Conservation (phyloP, 2,329 filamentous ascomycete species). For the Fusarium graminum region DNA sequence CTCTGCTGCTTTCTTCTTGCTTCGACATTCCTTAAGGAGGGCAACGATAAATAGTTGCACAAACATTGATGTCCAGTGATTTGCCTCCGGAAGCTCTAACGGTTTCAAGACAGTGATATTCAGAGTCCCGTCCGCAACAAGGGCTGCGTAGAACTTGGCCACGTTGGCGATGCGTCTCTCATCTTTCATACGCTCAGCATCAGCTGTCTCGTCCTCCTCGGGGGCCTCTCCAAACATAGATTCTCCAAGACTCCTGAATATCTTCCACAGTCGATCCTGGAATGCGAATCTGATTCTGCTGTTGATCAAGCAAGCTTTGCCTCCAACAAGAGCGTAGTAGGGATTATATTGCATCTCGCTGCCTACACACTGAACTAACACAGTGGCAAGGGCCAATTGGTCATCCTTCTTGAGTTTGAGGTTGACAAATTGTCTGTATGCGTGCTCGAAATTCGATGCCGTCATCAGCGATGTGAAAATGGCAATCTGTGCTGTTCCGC, state of each 20-base stretch:
- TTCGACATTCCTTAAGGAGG: constrained; percentile 73
- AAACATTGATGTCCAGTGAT: constrained; percentile 81
- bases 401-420: constrained; percentile 88
- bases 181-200: constrained; percentile 61
- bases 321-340: constrained; percentile 90
- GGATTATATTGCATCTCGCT: constrained; percentile 89
- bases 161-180: constrained; percentile 65
- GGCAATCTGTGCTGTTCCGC: constrained; percentile 86
- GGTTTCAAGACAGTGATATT: constrained; percentile 70
- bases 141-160: constrained; percentile 66
- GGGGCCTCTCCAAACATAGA: constrained; percentile 74
- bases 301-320: constrained; percentile 77
- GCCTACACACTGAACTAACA: constrained; percentile 88
- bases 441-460: constrained; percentile 85
- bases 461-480: constrained; percentile 95
- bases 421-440: constrained; percentile 81
- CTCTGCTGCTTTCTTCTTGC: constrained; percentile 58
- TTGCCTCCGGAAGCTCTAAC: constrained; percentile 83
- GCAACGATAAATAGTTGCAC: constrained; percentile 84
- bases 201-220: constrained; percentile 68
- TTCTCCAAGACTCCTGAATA: constrained; percentile 89
- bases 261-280: constrained; percentile 86
- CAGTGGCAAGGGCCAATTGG: constrained; percentile 86
- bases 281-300: constrained; percentile 85
- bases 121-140: constrained; percentile 62